Evolutionary conservation across 306 rosid genomes (phyloP).

Genomic region (Castanea mollissima): DNA sequence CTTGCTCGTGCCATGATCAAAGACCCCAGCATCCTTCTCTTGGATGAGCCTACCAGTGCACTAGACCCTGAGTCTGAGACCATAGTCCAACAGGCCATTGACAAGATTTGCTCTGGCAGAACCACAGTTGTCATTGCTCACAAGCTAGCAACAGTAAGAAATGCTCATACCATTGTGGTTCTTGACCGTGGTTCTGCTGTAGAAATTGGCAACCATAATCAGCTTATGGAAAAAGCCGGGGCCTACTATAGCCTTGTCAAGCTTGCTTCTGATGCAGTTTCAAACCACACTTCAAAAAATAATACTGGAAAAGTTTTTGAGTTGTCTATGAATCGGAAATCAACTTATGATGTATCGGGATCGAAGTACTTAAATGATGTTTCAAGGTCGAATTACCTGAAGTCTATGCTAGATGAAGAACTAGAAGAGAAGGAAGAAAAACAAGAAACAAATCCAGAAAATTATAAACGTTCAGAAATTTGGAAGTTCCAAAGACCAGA

Average conservation of each 20-base stretch:
- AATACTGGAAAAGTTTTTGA: conserved; percentile 21
- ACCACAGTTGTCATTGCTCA: conserved; percentile 88
- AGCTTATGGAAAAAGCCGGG: conserved; percentile 69
- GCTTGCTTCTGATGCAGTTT: conserved; percentile 63
- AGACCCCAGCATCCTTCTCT: conserved; percentile 73
- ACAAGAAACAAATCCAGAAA: conserved; percentile 28
- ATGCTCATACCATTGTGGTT: conserved; percentile 67
- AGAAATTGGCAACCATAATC: conserved; percentile 75
- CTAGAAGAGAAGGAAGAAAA: conserved; percentile 38
- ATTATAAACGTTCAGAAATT: conserved; percentile 48
- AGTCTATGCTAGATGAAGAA: conserved; percentile 26
- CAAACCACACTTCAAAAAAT: conserved; percentile 30
- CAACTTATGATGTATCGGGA: conserved; percentile 33
- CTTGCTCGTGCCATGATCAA: conserved; percentile 89
- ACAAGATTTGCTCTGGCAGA: conserved; percentile 71
- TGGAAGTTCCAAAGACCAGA: conserved; percentile 80
- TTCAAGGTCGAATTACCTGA: conserved; percentile 16
- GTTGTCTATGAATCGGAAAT: conserved; percentile 34
- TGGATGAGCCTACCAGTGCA: conserved; percentile 96
- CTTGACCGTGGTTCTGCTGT: conserved; percentile 66
- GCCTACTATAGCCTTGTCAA: conserved; percentile 69
- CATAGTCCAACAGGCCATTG: conserved; percentile 73
- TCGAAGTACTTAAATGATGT: conserved; percentile 16
- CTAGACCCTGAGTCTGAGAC: conserved; percentile 81
- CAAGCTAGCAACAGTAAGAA: conserved; percentile 74